Evolutionary conservation across 164 flowering plant species (phyloP).

Genomic region (Brasenia schreberi): DNA sequence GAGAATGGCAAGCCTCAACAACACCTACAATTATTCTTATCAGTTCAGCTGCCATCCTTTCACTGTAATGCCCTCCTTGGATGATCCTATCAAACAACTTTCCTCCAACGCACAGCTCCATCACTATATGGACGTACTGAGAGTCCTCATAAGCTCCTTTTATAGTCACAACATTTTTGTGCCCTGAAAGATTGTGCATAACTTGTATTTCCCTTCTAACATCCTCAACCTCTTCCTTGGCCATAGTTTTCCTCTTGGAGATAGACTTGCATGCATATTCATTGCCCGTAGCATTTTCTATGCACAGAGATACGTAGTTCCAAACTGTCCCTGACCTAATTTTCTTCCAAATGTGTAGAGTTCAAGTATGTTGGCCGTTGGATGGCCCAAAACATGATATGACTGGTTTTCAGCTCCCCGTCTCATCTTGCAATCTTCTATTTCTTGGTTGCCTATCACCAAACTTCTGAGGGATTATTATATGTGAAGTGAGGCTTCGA

Average conservation of each 20-base stretch:
- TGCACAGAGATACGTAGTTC: slow-evolving; percentile 70
- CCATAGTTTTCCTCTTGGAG: slow-evolving; percentile 75
- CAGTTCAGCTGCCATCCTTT: slow-evolving; percentile 82
- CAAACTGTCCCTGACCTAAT: slow-evolving; percentile 90
- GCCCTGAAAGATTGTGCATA: slow-evolving; percentile 91
- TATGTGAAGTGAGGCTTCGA: slow-evolving; percentile 20
- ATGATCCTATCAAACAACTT: slow-evolving; percentile 83
- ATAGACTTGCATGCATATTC: slow-evolving; percentile 83
- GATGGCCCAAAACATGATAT: slow-evolving; percentile 73
- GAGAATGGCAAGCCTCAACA: slow-evolving; percentile 84
- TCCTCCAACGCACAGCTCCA: slow-evolving; percentile 80
- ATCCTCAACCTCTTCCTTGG: slow-evolving; percentile 80
- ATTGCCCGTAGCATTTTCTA: slow-evolving; percentile 41
- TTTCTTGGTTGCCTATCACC: slow-evolving; percentile 10
- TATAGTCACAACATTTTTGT: slow-evolving; percentile 65
- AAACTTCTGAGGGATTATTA: slow-evolving; percentile 22
- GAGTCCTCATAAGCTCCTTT: slow-evolving; percentile 84
- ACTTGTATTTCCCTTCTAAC: slow-evolving; percentile 90
- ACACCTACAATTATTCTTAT: slow-evolving; percentile 77
- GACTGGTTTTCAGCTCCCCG: slow-evolving; percentile 43
- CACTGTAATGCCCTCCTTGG: slow-evolving; percentile 79
- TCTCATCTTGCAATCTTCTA: slow-evolving; percentile 44
- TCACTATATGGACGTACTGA: slow-evolving; percentile 68
- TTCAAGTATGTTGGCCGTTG: slow-evolving; percentile 68
- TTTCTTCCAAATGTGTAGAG: slow-evolving; percentile 74